phyloP scores from a whole-genome alignment of 805 yeast genomes.

The Candida sanyiensis region DNA sequence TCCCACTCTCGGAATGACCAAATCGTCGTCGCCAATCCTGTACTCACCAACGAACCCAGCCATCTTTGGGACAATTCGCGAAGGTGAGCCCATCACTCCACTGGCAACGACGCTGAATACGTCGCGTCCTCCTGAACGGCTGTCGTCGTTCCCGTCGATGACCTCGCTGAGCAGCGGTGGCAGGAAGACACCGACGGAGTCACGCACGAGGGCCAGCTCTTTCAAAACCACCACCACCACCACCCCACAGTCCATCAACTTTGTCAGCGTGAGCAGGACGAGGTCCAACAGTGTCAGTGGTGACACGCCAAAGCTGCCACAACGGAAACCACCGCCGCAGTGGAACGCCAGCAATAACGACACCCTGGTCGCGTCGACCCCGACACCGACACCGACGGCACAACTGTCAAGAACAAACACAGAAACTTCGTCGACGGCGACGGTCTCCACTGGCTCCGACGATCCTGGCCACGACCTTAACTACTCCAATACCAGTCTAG shows the following conservation, averaged over 20 bases:
- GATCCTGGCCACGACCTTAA: neutral
- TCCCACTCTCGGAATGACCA: slow-evolving; percentile 13
- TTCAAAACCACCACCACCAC: neutral
- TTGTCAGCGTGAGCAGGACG: slow-evolving; percentile 8
- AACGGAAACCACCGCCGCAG: slow-evolving; percentile 13
- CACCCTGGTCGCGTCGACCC: too few relatives aligned
- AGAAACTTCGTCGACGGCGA: slow-evolving; percentile 3
- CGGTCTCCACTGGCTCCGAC: slow-evolving; percentile 10
- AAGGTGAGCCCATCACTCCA: slow-evolving; percentile 13
- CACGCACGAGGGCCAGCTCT: slow-evolving; percentile 12
- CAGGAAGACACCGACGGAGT: slow-evolving; percentile 10
- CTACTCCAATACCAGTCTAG: neutral
- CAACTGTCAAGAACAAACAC: slow-evolving; percentile 13
- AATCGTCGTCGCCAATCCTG: slow-evolving; percentile 23
- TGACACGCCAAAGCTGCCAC: slow-evolving; percentile 2
- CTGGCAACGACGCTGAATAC: neutral
- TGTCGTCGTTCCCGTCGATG: slow-evolving; percentile 24
- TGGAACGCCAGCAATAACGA: too few relatives aligned
- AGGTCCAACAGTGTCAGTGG: slow-evolving; percentile 16
- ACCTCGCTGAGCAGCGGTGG: slow-evolving; percentile 17
- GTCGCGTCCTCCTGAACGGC: too few relatives aligned
- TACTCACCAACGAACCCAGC: slow-evolving; percentile 21
- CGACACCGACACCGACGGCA: too few relatives aligned
- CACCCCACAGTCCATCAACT: slow-evolving; percentile 2
- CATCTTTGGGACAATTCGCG: slow-evolving; percentile 14